These are phyloP conservation scores for Ascosphaera acerosa DNA, from an alignment of 2,329 filamentous ascomycete species.

Conservation along the genomic window DNA sequence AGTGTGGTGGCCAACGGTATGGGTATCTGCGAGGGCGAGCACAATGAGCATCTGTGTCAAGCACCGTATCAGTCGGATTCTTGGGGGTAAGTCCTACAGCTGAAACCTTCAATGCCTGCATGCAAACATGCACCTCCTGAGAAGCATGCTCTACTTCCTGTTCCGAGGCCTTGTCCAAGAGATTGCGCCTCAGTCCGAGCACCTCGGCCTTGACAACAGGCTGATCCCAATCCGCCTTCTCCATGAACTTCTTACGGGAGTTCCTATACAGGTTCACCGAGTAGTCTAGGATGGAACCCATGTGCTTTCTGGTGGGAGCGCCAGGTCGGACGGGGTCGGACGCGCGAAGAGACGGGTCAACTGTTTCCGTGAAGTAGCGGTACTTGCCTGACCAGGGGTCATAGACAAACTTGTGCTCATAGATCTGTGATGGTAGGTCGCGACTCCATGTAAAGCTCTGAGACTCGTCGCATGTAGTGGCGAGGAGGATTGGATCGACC, in stretches of 20 bases:
- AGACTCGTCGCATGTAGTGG: constrained; percentile 13
- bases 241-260: constrained; percentile 23
- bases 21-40: constrained; percentile 33
- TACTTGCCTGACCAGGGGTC: constrained; percentile 31
- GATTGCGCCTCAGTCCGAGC: constrained; percentile 54
- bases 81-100: constrained; percentile 33
- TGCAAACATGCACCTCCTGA: constrained; percentile 39
- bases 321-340: constrained; percentile 14
- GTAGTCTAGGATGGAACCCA: constrained; percentile 53
- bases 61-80: not conserved
- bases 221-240: constrained; percentile 38
- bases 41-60: no score
- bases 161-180: constrained; percentile 42
- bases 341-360: constrained; percentile 12
- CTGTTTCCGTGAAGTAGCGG: constrained; percentile 27
- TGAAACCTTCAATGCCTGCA: constrained; percentile 55
- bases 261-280: constrained; percentile 51
- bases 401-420: constrained; percentile 27
- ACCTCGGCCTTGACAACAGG: constrained; percentile 56
- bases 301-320: constrained; percentile 17
- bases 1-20: constrained; percentile 43
- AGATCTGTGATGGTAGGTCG: constrained; percentile 14
- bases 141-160: constrained; percentile 24
- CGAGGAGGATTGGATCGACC: constrained; percentile 22
- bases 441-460: constrained; percentile 23